A percentile compares a stretch with the other conserved stretches of the same genome.
Conservation (phyloP, 2,329 filamentous ascomycete genomes). For the Epichloe uncinata region DNA sequence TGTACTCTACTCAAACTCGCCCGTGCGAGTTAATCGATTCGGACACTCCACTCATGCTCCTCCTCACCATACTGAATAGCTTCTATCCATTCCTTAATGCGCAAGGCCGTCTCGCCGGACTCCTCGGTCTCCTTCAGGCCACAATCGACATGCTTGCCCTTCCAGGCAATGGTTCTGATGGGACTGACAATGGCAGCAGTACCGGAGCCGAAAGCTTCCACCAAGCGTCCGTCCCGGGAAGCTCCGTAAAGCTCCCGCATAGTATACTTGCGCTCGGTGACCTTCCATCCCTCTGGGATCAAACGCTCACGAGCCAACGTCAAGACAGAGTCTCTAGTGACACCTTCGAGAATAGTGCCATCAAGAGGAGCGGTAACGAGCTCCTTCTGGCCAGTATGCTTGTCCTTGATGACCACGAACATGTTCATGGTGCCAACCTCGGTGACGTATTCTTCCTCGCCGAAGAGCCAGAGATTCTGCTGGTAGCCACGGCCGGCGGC, state of each 20-base stretch:
- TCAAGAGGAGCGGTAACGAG: constrained; percentile 91
- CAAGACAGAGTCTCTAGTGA: constrained; percentile 88
- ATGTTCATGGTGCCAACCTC: constrained; percentile 99
- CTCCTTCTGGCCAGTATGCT: constrained; percentile 80
- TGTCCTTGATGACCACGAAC: constrained; percentile 75
- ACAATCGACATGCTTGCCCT: constrained; percentile 67
- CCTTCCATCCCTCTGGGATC: constrained; percentile 71
- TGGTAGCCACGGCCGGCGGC: constrained; percentile 87
- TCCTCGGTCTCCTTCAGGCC: constrained; percentile 71
- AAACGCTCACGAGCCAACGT: constrained; percentile 72
- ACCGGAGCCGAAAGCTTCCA: constrained; percentile 89
- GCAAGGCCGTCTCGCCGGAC: constrained; percentile 70
- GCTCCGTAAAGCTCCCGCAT: constrained; percentile 80
- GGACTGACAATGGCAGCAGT: constrained; percentile 92
- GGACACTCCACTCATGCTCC: constrained; percentile 78
- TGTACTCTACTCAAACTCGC: neutral
- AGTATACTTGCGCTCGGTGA: constrained; percentile 81
- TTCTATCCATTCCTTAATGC: constrained; percentile 96
- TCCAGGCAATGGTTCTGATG: constrained; percentile 80
- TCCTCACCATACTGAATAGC: constrained; percentile 90
- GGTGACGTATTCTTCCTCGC: constrained; percentile 87
- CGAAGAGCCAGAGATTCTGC: constrained; percentile 97
- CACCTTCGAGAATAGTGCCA: constrained; percentile 90
- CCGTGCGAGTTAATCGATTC: constrained; percentile 16
- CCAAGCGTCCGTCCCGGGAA: constrained; percentile 65